These are phyloP conservation scores for Diaporthe batatas DNA, from an alignment of 2,329 filamentous ascomycete species.

Conservation along the genomic window DNA sequence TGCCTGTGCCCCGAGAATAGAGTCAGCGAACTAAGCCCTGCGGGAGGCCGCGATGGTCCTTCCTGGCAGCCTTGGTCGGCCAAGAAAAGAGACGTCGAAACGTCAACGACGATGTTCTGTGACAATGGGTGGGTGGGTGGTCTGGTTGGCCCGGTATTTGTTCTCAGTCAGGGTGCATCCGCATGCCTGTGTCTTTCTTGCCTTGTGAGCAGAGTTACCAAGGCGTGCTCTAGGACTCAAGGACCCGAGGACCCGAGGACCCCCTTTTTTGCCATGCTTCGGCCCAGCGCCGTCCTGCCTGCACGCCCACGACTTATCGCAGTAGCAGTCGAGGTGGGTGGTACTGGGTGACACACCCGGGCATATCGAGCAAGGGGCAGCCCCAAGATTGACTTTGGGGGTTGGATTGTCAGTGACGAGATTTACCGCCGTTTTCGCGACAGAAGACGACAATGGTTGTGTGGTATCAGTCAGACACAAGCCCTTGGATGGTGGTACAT, in stretches of 20 bases:
- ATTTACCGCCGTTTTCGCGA: slow-evolving; percentile 16
- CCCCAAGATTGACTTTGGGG: slow-evolving; percentile 17
- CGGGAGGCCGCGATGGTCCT: background rate
- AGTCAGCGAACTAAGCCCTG: slow-evolving; percentile 30
- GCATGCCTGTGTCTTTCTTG: background rate
- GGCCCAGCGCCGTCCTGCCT: background rate
- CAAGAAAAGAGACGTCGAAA: slow-evolving; percentile 1
- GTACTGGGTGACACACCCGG: slow-evolving; percentile 20
- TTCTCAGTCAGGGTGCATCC: slow-evolving; percentile 11
- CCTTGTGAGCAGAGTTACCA: background rate
- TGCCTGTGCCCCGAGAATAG: background rate
- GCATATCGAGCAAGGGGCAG: slow-evolving; percentile 11
- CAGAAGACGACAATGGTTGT: slow-evolving; percentile 14
- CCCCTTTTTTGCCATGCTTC: slow-evolving; percentile 9
- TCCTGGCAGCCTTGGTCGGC: background rate
- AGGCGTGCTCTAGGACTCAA: background rate
- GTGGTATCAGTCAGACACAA: slow-evolving; percentile 13
- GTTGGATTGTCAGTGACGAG: slow-evolving; percentile 8
- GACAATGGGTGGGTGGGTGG: slow-evolving; percentile 2
- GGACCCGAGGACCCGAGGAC: background rate
- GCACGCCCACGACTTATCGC: background rate
- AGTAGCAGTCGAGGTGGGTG: background rate
- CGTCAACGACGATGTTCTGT: background rate
- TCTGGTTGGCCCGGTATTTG: slow-evolving; percentile 19
- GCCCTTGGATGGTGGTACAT: background rate